Evolutionary conservation across 495 filamentous ascomycete genomes (phyloP).

Genomic region (Stereocaulon alpinum): DNA sequence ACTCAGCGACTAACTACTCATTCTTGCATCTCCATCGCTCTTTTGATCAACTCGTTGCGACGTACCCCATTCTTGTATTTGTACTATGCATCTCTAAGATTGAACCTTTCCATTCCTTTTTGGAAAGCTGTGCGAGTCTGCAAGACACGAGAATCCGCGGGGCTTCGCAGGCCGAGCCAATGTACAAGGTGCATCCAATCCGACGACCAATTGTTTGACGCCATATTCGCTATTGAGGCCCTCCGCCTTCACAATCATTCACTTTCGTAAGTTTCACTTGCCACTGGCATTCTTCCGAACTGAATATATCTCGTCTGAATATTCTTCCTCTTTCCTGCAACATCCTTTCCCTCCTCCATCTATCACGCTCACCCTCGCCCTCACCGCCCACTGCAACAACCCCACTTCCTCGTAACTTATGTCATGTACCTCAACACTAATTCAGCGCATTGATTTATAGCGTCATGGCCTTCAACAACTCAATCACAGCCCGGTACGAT

Average conservation of each 20-base stretch:
- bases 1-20: too few relatives aligned
- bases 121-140: constrained; percentile 8
- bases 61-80: constrained; percentile 17
- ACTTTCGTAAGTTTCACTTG: not conserved
- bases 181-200: constrained; percentile 14
- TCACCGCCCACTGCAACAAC: constrained; percentile 8
- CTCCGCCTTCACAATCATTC: constrained; percentile 12
- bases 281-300: constrained; percentile 2
- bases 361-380: not conserved
- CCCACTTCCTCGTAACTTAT: not conserved
- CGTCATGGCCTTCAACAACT: constrained; percentile 56
- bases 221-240: constrained; percentile 6
- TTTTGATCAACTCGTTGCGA: not conserved
- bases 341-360: not conserved
- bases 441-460: constrained; percentile 4
- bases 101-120: constrained; percentile 2
- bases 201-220: constrained; percentile 11
- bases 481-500: constrained; percentile 56
- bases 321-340: constrained; percentile 1
- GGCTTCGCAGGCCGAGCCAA: constrained; percentile 21
- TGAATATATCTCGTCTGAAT: not conserved
- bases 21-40: not conserved
- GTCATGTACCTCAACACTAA: constrained; percentile 11
- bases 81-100: constrained; percentile 17
- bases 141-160: constrained; percentile 12